Evolutionary conservation across 306 rosid species (phyloP), one percentile per base, ranked within the genome.

Genomic region (Geum urbanum): DNA sequence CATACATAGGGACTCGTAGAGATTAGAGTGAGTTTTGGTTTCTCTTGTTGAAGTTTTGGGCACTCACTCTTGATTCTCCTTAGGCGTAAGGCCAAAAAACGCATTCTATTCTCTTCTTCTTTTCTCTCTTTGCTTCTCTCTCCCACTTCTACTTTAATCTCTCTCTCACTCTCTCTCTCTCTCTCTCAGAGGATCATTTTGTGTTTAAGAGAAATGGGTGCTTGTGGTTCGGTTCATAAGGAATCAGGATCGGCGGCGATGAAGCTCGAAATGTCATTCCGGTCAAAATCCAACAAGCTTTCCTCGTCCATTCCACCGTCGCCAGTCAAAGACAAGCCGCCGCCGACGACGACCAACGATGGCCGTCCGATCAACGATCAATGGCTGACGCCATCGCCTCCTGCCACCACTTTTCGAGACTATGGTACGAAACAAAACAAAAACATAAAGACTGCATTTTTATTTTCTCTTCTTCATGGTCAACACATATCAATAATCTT

Each of bases 131-230:
- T 66, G 67, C 62, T 66, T 78, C 79, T 73, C 69, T 74, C 56
- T 77, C 58, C 54, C 57, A n/a, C n/a, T n/a, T n/a, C n/a, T n/a
- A n/a, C n/a, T n/a, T n/a, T n/a, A n/a, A n/a, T 45, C 65, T 73
- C 76, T 53, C 32, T 18, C 45, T 41, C 46, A 66, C 68, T 52
- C 35, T 46, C 63, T 63, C 54, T 66, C 43, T 73, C 22, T 52
- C 72, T 58, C 24, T 72, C 77, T 79, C 82, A 27, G 68, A 74
- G 49, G 44, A 66, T 55, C 44, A 16, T 40, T 20, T 19, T 54
- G 12, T 68, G 50, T 81, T 83, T 11, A 10, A 49, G 55, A 74
- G 70, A 70, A 15, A 94, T 94, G 97, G 99, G 97, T 79, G 83
- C 82, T 2, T 89, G 89, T 72, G 84, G 56, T 70, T 94, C 97